Evolutionary conservation across 331 rosid species (phyloP).

Genomic region (Dryas integrifolia): DNA sequence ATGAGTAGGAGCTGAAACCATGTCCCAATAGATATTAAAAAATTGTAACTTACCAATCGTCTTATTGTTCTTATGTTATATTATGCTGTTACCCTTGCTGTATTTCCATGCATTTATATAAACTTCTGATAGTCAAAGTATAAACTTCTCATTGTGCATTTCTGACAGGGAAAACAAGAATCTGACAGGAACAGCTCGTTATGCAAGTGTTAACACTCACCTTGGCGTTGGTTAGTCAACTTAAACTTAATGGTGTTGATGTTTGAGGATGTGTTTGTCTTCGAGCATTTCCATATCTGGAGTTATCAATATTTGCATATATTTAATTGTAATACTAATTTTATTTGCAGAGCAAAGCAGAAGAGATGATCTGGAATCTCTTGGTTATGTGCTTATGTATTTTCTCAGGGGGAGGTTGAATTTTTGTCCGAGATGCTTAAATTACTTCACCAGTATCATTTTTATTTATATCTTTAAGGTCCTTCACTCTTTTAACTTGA

Average conservation of each 20-base stretch:
- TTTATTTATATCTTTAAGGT: not conserved
- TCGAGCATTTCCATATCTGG: not conserved
- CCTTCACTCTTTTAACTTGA: slow-evolving; percentile 28
- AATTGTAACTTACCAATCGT: no score
- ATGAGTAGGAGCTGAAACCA: no score
- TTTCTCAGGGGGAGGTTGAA: slow-evolving; percentile 95
- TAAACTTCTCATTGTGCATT: not conserved
- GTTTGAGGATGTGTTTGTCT: slow-evolving; percentile 3
- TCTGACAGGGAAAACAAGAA: slow-evolving; percentile 93
- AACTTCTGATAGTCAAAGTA: no score
- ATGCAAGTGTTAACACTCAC: slow-evolving; percentile 99
- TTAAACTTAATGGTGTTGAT: slow-evolving; percentile 20
- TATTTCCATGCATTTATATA: not conserved
- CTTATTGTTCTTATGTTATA: not conserved
- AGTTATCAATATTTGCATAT: not conserved
- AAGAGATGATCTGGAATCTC: slow-evolving; percentile 98
- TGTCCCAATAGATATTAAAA: no score
- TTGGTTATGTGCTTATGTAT: slow-evolving; percentile 95
- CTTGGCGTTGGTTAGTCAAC: slow-evolving; percentile 87
- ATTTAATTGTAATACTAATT: slow-evolving; percentile 17
- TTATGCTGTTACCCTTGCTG: not conserved
- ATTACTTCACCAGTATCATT: not conserved
- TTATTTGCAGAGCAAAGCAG: slow-evolving; percentile 95
- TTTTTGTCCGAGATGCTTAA: slow-evolving; percentile 13
- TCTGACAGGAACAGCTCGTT: slow-evolving; percentile 99